Evolutionary conservation across 176 grass and related monocot genomes (phyloP).

Genomic region (Echinochloa phyllopogon): DNA sequence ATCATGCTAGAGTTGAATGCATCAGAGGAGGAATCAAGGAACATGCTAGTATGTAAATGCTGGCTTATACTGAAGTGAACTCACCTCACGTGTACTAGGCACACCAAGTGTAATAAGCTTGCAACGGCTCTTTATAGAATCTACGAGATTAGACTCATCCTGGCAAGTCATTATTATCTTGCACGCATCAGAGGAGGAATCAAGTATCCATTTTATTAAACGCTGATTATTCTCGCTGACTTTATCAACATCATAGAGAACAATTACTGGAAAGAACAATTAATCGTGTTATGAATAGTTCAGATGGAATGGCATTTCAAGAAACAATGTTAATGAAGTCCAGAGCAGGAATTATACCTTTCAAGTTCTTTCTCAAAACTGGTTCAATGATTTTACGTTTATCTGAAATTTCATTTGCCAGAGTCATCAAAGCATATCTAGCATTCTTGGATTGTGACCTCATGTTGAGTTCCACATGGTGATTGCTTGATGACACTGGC

Average conservation of each 20-base stretch:
- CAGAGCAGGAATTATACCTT: slow-evolving; percentile 55
- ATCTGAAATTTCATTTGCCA: slow-evolving; percentile 65
- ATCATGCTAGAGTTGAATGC: not conserved
- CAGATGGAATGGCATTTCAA: not conserved
- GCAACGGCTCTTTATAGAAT: slow-evolving; percentile 65
- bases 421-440: slow-evolving; percentile 67
- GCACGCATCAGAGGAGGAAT: slow-evolving; percentile 70
- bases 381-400: slow-evolving; percentile 48
- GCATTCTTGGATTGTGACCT: slow-evolving; percentile 61
- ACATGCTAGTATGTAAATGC: not conserved
- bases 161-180: slow-evolving; percentile 79
- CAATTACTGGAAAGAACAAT: slow-evolving; percentile 62
- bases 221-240: slow-evolving; percentile 64
- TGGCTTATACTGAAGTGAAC: not conserved
- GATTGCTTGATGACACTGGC: slow-evolving; percentile 62
- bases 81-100: slow-evolving; percentile 61
- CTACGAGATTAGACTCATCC: slow-evolving; percentile 60
- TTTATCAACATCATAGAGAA: slow-evolving; percentile 72
- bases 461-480: slow-evolving; percentile 71
- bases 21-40: not conserved
- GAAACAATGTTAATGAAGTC: not conserved
- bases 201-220: slow-evolving; percentile 80
- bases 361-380: slow-evolving; percentile 51
- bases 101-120: slow-evolving; percentile 61
- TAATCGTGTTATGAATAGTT: slow-evolving; percentile 34